phyloP scores from a whole-genome alignment of 2,329 filamentous ascomycete genomes.

The Colletotrichum phormii region DNA sequence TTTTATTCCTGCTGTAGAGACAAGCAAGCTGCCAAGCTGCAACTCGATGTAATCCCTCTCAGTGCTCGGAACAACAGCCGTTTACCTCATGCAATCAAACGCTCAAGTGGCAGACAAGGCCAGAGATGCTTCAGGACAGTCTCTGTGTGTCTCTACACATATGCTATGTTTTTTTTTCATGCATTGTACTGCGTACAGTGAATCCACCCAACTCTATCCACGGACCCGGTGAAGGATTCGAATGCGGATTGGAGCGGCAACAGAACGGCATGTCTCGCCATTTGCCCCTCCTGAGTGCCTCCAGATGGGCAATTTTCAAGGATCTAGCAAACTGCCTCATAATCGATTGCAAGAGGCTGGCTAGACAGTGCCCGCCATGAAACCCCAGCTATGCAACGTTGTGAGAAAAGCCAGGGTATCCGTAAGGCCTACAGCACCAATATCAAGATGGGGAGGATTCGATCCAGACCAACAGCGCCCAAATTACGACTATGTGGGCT shows the following conservation, averaged over 20 bases:
- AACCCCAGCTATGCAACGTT: not conserved
- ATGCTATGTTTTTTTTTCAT: not conserved
- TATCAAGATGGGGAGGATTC: not conserved
- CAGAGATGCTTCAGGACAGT: not conserved
- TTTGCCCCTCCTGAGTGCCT: conserved; percentile 1
- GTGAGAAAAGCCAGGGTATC: not conserved
- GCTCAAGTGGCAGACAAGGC: not conserved
- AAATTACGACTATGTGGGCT: not conserved
- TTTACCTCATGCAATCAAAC: not conserved
- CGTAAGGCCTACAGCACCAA: not conserved
- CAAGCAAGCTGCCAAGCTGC: conserved; percentile 23
- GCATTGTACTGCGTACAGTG: not conserved
- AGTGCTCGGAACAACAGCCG: not conserved
- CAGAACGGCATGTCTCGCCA: not conserved
- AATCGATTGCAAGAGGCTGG: not conserved
- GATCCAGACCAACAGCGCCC: not conserved
- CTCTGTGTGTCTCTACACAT: not conserved
- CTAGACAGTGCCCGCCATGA: not conserved
- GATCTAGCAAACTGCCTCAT: not conserved
- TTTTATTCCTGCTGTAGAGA: conserved; percentile 10
- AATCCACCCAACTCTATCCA: not conserved
- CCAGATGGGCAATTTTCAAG: not conserved
- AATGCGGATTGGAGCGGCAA: conserved; percentile 24
- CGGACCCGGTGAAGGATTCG: not conserved
- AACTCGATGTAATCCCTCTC: not conserved